Base-by-base conservation (phyloP, 2,329 filamentous ascomycete species). In the Sporothrix mexicana region DNA sequence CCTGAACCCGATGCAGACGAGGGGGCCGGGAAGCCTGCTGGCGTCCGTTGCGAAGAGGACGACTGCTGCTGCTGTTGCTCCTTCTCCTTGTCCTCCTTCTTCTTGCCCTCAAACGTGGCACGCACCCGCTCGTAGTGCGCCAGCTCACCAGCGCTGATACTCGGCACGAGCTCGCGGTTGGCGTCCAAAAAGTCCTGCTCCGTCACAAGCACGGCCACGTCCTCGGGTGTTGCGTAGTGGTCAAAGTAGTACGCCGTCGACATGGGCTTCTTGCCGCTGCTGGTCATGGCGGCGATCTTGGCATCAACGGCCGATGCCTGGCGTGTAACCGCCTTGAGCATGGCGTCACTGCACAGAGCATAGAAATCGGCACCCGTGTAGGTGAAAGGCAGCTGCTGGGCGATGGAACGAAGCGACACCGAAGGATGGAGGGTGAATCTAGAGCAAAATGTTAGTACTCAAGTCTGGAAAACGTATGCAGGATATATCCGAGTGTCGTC, bases 311-410 rank as follows among this genome's bases (percentile, higher is more conserved):
- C 86, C 1, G 90, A 88, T 1, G 96, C 94, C 79, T 97, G 93
- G 5, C 96, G 90, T 2, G 96, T 99, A 73, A 99, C 95, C 23
- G 96, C 96, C 81, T 99, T 98, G 77, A 99, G 91, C 96, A 99
- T 99, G 69, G 96, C 94, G 81, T 99, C 96, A 59, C 94, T 97
- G 84, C 95, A 98, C 23, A 99, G 87, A 0, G 96, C 96, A 82
- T 99, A 99, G 79, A 99, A 91, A 83, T 99, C 96, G 75, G 96
- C 96, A 79, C 96, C 96, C 0, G 96, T 99, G 83, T 98, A 99
- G 2, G 95, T 98, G 80, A 98, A 96, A 0, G 96, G 96, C 3
- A 99, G 88, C 12, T 86, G 86, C 69, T 92, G 87, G 3, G 95
- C 92, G 64, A 99, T 90, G 8, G 88, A 84, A 36, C 87, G 81